Conservation (phyloP, 2,329 filamentous ascomycete species). For the Nemania sp. region DNA sequence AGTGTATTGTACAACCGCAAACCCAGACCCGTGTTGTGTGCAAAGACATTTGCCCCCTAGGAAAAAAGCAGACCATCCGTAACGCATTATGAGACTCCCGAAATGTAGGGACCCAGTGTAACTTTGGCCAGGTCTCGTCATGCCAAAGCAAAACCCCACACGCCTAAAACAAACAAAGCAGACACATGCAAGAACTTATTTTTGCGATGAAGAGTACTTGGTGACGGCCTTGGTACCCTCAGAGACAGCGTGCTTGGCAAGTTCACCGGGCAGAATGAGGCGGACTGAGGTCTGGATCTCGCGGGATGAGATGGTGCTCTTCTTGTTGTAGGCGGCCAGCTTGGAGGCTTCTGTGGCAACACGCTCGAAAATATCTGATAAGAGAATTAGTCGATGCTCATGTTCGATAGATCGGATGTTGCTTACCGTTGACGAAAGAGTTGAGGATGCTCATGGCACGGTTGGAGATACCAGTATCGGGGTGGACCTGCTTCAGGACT, state of each 20-base stretch:
- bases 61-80: conserved; percentile 69
- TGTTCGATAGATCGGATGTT: conserved; percentile 9
- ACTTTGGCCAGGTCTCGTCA: conserved; percentile 55
- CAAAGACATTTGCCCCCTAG: conserved; percentile 69
- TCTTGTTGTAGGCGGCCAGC: conserved; percentile 99
- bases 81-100: conserved; percentile 72
- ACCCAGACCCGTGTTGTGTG: conserved; percentile 65
- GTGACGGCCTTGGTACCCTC: conserved; percentile 99
- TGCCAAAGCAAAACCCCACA: conserved; percentile 57
- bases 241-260: conserved; percentile 99
- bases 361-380: conserved; percentile 99
- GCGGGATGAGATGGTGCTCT: conserved; percentile 98
- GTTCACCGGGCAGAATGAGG: conserved; percentile 95
- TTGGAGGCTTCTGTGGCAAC: conserved; percentile 98
- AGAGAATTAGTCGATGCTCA: not conserved
- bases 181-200: conserved; percentile 67
- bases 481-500: conserved; percentile 99
- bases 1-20: conserved; percentile 74
- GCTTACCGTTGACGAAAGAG: conserved; percentile 97
- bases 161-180: conserved; percentile 59
- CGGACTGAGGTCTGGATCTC: conserved; percentile 99
- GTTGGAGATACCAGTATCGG: conserved; percentile 99
- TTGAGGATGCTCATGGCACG: conserved; percentile 99
- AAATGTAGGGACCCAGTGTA: conserved; percentile 44
- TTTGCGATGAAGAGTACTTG: conserved; percentile 99